Evolutionary conservation across 116 monocot species (phyloP), one percentile per base, ranked within the genome.

Genomic region (Phalaenopsis hybrid): DNA sequence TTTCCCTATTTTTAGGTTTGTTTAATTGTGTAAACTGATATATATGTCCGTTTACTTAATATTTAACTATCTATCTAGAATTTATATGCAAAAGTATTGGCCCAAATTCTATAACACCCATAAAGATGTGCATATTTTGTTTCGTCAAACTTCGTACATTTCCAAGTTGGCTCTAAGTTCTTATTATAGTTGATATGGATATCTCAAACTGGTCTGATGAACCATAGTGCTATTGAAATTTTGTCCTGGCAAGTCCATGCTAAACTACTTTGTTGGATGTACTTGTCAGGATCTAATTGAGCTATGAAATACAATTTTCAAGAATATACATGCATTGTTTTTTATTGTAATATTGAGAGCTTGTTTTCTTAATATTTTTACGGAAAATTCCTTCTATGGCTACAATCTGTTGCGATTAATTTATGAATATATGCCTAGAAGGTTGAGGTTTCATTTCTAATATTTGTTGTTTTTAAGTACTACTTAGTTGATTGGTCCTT

Each of bases 391-490:
- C 33, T 12, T 69, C 33, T 69, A 15, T 69, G 25, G 8, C 33
- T 69, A 12, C 8, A 28, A 69, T 69, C 1, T 69, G 34, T 9
- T 69, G 69, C 2, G 33, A 33, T 69, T 69, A 69, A 31, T 69
- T 69, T 69, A 10, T 69, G 69, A 69, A 33, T 33, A 11, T 69
- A 34, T 69, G 33, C 69, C 34, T 33, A 33, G 33, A 69, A 28
- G 6, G 11, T 43, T 74, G 74, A 74, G 31, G 44, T 28, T 17
- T 74, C 44, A 44, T 17, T 18, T 41, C 0, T 44, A 44, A 41
- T 74, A 44, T 74, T 74, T 74, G 41, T 44, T 74, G 44, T 20
- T 44, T 44, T 44, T 44, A 74, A 74, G 74, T 74, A 44, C 74
- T 74, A 44, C 5, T 44, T 74, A 44, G 1, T 70, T 70, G 25